These are phyloP conservation scores for Ophiostoma tasmaniense DNA, from an alignment of 2,329 filamentous ascomycete species.

Conservation along the genomic window DNA sequence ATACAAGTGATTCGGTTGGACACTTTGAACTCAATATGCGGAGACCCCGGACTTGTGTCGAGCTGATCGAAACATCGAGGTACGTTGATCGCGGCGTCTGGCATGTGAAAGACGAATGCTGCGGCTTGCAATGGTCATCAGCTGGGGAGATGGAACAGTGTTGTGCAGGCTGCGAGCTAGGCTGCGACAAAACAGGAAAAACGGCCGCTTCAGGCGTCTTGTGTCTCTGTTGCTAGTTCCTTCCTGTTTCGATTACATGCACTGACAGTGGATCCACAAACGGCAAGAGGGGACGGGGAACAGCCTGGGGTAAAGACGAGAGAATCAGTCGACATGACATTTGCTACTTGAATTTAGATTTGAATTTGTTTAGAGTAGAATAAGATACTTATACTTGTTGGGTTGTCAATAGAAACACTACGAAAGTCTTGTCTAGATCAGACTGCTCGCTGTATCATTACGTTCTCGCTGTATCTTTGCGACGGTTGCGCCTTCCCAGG, in stretches of 20 bases:
- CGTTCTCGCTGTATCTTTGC: not conserved
- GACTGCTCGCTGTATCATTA: not conserved
- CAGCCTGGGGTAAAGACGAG: not conserved
- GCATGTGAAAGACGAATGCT: conserved; percentile 15
- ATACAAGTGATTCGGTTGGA: not conserved
- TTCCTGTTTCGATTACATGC: not conserved
- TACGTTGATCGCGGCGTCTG: not conserved
- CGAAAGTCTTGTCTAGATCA: not conserved
- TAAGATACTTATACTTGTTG: not conserved
- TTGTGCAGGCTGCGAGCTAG: not conserved
- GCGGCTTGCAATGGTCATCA: not conserved
- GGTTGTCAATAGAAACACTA: not conserved
- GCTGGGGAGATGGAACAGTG: not conserved
- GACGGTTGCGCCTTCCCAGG: not conserved
- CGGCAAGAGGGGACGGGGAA: not conserved
- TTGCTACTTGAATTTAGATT: no score
- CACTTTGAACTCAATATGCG: conserved; percentile 5
- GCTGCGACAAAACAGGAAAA: conserved; percentile 6
- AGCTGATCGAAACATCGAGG: not conserved
- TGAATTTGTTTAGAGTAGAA: no score
- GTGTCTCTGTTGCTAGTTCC: not conserved
- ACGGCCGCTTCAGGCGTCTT: conserved; percentile 3
- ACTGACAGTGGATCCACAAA: not conserved
- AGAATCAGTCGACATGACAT: not conserved
- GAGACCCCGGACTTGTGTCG: conserved; percentile 15